These are phyloP conservation scores for Mortierella sp. DNA, from an alignment of 371 early-diverging fungal genomes.

Conservation along the genomic window DNA sequence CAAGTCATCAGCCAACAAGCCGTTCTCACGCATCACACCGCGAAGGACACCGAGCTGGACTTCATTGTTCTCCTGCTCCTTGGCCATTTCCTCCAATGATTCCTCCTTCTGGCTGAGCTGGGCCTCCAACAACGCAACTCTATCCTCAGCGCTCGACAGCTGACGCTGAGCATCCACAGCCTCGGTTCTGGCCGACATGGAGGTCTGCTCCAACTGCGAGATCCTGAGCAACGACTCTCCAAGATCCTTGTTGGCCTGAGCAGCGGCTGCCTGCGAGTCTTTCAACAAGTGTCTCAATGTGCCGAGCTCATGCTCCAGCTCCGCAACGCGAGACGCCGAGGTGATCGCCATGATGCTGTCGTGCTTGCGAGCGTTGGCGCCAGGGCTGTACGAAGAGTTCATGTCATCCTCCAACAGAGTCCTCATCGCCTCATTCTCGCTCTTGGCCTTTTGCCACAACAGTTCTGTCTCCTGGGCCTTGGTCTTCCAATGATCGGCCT, in stretches of 20 bases:
- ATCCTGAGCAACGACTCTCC: conserved; percentile 68
- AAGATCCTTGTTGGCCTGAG: conserved; percentile 58
- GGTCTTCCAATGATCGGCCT: conserved; percentile 50
- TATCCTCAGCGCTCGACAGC: conserved; percentile 68
- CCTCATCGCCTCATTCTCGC: conserved; percentile 51
- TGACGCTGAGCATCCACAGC: conserved; percentile 63
- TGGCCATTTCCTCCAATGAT: conserved; percentile 62
- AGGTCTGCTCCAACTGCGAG: conserved; percentile 68
- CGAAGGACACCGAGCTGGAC: conserved; percentile 74
- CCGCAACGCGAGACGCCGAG: conserved; percentile 58
- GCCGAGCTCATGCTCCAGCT: conserved; percentile 64
- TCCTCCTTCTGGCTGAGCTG: conserved; percentile 66
- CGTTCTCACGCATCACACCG: conserved; percentile 71
- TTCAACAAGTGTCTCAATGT: conserved; percentile 45
- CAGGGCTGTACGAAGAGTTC: conserved; percentile 36
- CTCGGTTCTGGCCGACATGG: conserved; percentile 69
- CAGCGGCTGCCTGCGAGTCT: conserved; percentile 47
- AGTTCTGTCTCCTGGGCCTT: conserved; percentile 51
- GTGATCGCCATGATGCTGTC: conserved; percentile 56
- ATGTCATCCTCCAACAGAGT: conserved; percentile 49
- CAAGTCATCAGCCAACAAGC: conserved; percentile 54
- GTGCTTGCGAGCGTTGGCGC: conserved; percentile 41
- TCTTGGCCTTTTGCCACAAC: conserved; percentile 57
- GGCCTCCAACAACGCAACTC: conserved; percentile 62
- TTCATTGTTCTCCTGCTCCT: conserved; percentile 72